Evolutionary conservation across 495 filamentous ascomycete species (phyloP).

Genomic region (Pyrenula aspistea): DNA sequence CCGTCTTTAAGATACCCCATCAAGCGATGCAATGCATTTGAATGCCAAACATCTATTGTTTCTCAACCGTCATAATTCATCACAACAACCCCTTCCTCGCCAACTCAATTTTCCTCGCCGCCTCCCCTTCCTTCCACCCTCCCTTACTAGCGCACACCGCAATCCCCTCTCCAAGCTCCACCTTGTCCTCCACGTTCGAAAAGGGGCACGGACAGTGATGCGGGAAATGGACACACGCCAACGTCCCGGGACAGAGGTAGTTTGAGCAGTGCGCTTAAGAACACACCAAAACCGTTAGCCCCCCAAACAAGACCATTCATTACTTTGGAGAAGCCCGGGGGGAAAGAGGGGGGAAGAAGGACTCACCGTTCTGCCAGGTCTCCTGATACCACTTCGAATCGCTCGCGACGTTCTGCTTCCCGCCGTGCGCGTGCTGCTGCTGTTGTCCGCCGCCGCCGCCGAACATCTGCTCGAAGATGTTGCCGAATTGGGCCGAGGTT

Average conservation of each 20-base stretch:
- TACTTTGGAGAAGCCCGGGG: not conserved
- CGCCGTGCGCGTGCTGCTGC: conserved; percentile 49
- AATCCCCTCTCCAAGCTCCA: conserved; percentile 73
- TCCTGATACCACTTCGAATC: conserved; percentile 67
- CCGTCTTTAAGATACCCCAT: not conserved
- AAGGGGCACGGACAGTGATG: conserved; percentile 89
- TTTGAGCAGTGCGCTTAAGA: conserved; percentile 57
- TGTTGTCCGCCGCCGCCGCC: conserved; percentile 38
- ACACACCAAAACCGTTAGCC: not conserved
- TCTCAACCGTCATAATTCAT: conserved; percentile 8
- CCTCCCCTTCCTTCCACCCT: conserved; percentile 64
- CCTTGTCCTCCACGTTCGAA: conserved; percentile 72
- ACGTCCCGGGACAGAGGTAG: conserved; percentile 83
- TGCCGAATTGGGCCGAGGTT: conserved; percentile 67
- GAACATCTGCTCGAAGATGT: conserved; percentile 86
- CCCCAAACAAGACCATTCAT: not conserved
- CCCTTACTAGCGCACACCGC: conserved; percentile 72
- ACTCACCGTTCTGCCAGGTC: conserved; percentile 51
- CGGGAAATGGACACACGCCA: conserved; percentile 84
- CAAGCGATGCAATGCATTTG: not conserved
- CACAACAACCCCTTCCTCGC: conserved; percentile 73
- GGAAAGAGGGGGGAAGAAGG: conserved; percentile 1
- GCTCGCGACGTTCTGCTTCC: conserved; percentile 63
- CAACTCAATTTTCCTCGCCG: conserved; percentile 66
- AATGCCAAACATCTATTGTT: not conserved